These are phyloP conservation scores for Trichoderma arundinaceum DNA, from an alignment of 2,329 filamentous ascomycete genomes.

Conservation along the genomic window DNA sequence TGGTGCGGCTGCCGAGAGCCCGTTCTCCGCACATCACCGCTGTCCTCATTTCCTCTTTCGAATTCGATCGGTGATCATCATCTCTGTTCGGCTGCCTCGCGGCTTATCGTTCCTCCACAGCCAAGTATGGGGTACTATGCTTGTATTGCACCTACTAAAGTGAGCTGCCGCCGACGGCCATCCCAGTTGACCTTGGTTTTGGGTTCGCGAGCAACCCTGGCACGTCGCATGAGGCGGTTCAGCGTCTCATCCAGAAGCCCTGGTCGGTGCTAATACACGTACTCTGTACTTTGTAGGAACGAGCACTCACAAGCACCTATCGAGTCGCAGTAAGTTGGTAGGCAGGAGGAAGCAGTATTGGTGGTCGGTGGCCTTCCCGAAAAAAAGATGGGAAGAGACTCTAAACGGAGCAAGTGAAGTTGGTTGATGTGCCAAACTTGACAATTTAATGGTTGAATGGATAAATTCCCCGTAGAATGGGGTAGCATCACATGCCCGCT, in stretches of 20 bases:
- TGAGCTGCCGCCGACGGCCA: conserved; percentile 3
- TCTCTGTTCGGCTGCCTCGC: conserved; percentile 28
- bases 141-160: conserved; percentile 23
- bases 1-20: conserved; percentile 19
- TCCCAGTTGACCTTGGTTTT: conserved; percentile 20
- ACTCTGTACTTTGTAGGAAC: neutral
- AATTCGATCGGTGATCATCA: conserved; percentile 31
- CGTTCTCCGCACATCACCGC: conserved; percentile 26
- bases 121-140: conserved; percentile 22
- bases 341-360: too few relatives aligned
- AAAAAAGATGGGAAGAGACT: too few relatives aligned
- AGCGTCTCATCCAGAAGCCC: conserved; percentile 24
- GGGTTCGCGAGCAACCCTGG: conserved; percentile 11
- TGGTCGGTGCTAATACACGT: neutral
- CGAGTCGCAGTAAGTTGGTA: too few relatives aligned
- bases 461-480: too few relatives aligned
- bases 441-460: too few relatives aligned
- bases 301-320: neutral
- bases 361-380: too few relatives aligned
- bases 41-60: conserved; percentile 28
- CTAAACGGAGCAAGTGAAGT: too few relatives aligned
- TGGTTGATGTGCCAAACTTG: too few relatives aligned
- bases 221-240: conserved; percentile 21
- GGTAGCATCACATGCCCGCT: too few relatives aligned
- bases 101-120: conserved; percentile 27